Base-by-base conservation (phyloP, 805 yeast genomes). In the Yarrowia phangngaensis region DNA sequence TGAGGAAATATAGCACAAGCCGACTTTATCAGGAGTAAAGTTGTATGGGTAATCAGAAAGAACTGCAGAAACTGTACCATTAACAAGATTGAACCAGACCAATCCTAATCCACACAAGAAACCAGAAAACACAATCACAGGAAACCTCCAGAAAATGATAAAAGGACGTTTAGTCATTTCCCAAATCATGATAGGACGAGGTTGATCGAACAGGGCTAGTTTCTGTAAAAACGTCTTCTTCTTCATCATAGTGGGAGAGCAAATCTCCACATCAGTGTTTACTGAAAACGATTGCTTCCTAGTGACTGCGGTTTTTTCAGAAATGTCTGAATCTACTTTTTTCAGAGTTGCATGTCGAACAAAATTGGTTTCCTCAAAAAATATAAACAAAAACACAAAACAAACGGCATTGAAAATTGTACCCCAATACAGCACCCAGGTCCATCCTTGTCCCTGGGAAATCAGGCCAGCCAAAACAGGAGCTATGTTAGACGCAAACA, bases 341-440 rank as follows among this genome's bases (percentile, higher is more conserved):
- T 20, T 33, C 17, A 43, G 35, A 6, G 35, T 33, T 2, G 43
- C 22, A 15, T 50, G 31, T 19, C 54, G 40, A 4, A 20, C 38
- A 14, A 33, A 51, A 28, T 49, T 24, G 16, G 53, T 36, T 36
- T 51, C 53, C 15, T 51, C 53, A 8, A 51, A 20, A 19, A 31
- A 29, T 16, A 51, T 11, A 6, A 51, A 30, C 23, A 23, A 28
- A 4, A 31, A 31, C 6, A 36, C 40, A n/a, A 51, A 20, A 5
- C 33, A 27, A n/a, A 26, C 52, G 11, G 47, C 53, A 20, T 31
- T 30, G 36, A 51, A 33, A 17, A 51, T 51, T 15, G 33, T 20
- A 20, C 41, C 24, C 50, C 50, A 51, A 19, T 31, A 51, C 12
- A 41, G 40, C 3, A 35, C 40, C 53, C 53, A 51, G 34, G 40